Conservation (phyloP, 78 protist genomes). For the Anaeramoeba flamelloides region DNA sequence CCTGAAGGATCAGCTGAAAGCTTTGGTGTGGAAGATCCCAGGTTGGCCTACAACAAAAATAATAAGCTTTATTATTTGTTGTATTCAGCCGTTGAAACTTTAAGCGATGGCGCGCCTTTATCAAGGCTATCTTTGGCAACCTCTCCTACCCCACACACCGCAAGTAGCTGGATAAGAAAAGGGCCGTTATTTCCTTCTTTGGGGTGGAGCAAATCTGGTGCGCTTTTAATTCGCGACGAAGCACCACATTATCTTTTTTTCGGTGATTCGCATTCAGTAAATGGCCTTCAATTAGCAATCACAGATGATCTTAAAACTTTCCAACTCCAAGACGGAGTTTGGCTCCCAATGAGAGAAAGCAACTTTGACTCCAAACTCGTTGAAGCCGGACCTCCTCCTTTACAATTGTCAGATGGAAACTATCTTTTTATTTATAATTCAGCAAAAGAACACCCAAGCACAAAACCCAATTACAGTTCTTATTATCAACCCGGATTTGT, state of each 20-base stretch:
- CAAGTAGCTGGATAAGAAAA: background rate
- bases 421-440: conserved; percentile 1
- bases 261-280: background rate
- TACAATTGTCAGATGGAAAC: background rate
- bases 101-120: background rate
- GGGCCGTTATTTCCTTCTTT: background rate
- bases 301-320: background rate
- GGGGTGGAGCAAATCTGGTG: background rate
- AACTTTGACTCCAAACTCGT: background rate
- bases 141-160: background rate
- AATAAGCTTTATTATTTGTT: background rate
- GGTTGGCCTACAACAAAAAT: background rate
- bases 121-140: background rate
- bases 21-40: background rate
- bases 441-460: background rate
- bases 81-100: background rate
- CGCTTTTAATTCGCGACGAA: background rate
- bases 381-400: background rate
- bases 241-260: background rate
- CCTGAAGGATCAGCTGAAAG: background rate
- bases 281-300: background rate
- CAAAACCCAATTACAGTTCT: background rate
- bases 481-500: background rate
- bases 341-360: background rate
- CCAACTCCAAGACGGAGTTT: background rate